phyloP scores from a whole-genome alignment of 2,329 filamentous ascomycete species.

The Fusarium kyushuense region DNA sequence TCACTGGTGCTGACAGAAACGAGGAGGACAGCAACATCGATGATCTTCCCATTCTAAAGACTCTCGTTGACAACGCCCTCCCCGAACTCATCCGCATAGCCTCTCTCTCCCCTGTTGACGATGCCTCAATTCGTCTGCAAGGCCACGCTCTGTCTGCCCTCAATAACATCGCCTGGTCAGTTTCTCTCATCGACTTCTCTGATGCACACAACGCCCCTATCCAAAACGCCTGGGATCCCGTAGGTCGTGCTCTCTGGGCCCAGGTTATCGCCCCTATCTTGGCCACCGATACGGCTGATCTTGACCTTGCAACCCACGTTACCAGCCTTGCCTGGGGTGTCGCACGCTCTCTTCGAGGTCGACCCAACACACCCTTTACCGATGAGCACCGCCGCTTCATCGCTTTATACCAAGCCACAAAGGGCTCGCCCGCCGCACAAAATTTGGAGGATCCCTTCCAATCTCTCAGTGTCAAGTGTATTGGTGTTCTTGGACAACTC shows the following conservation, averaged over 20 bases:
- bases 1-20: conserved; percentile 65
- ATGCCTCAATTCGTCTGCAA: conserved; percentile 61
- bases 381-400: conserved; percentile 74
- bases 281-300: conserved; percentile 70
- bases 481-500: conserved; percentile 74
- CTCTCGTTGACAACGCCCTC: conserved; percentile 53
- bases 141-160: conserved; percentile 69
- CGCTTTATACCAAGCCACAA: conserved; percentile 71
- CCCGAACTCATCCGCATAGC: conserved; percentile 62
- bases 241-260: conserved; percentile 68
- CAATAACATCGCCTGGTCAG: conserved; percentile 76
- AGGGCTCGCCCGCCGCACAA: conserved; percentile 47
- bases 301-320: conserved; percentile 71
- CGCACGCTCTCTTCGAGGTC: conserved; percentile 64
- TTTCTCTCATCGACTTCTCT: conserved; percentile 70
- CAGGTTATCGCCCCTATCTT: conserved; percentile 68
- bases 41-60: conserved; percentile 66
- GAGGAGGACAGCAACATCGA: conserved; percentile 57
- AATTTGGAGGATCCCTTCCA: conserved; percentile 68
- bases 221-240: conserved; percentile 65
- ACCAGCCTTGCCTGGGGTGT: conserved; percentile 76
- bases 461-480: conserved; percentile 72
- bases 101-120: conserved; percentile 55
- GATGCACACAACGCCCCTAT: conserved; percentile 65
- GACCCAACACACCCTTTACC: conserved; percentile 60